phyloP scores from a whole-genome alignment of 2,329 filamentous ascomycete species.

The Phoma sp. region DNA sequence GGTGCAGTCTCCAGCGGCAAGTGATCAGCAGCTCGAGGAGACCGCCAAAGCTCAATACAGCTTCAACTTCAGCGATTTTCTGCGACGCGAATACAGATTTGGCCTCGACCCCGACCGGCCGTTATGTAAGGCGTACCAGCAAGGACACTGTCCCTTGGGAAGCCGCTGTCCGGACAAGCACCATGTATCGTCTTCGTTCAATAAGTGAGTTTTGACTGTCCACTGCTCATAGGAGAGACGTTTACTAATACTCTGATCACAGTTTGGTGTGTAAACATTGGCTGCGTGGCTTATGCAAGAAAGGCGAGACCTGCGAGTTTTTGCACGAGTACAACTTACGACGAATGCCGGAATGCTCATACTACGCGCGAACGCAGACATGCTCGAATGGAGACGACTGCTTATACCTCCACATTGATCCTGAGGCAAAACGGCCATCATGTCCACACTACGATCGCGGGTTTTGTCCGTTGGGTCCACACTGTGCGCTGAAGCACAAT shows the following conservation, averaged over 20 bases:
- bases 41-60: constrained; percentile 57
- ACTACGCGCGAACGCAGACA: constrained; percentile 90
- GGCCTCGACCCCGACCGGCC: constrained; percentile 73
- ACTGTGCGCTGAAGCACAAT: constrained; percentile 88
- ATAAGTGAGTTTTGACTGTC: constrained; percentile 55
- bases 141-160: constrained; percentile 86
- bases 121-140: constrained; percentile 82
- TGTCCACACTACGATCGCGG: constrained; percentile 89
- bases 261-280: constrained; percentile 97
- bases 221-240: too few relatives aligned
- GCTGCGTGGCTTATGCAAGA: constrained; percentile 96
- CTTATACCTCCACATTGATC: constrained; percentile 87
- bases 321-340: constrained; percentile 98
- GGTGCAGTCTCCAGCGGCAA: constrained; percentile 32
- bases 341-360: constrained; percentile 98
- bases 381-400: constrained; percentile 98
- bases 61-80: constrained; percentile 87
- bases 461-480: constrained; percentile 88
- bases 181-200: constrained; percentile 65
- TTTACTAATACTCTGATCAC: neutral
- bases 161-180: constrained; percentile 87
- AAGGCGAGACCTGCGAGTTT: constrained; percentile 96
- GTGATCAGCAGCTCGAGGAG: constrained; percentile 39
- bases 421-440: constrained; percentile 67
- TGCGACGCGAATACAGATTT: constrained; percentile 82